Evolutionary conservation across 306 rosid genomes (phyloP).

Genomic region (Rosa lucieae): DNA sequence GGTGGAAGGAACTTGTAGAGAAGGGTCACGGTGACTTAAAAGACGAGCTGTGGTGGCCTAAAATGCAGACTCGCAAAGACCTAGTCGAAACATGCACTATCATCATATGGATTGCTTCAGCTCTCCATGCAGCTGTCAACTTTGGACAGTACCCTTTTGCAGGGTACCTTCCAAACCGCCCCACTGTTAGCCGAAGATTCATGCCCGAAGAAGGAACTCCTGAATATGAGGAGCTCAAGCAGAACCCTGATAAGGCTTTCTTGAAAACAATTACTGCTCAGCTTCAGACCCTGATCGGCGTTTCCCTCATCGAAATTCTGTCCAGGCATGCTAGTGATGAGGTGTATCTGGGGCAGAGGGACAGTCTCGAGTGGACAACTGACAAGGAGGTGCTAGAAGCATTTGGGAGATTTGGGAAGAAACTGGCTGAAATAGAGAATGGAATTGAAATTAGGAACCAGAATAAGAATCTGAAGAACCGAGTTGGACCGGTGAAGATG

Average conservation of each 20-base stretch:
- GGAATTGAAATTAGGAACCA: slow-evolving; percentile 39
- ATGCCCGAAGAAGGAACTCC: slow-evolving; percentile 55
- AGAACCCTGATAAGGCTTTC: slow-evolving; percentile 36
- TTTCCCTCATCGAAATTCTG: slow-evolving; percentile 49
- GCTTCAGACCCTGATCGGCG: slow-evolving; percentile 32
- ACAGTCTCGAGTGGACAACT: slow-evolving; percentile 53
- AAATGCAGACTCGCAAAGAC: slow-evolving; percentile 42
- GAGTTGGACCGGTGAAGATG: slow-evolving; percentile 58
- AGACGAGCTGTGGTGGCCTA: slow-evolving; percentile 47
- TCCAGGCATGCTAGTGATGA: slow-evolving; percentile 59
- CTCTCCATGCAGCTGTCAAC: slow-evolving; percentile 65
- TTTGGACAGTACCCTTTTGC: slow-evolving; percentile 62
- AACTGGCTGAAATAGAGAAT: slow-evolving; percentile 45
- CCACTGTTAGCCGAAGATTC: slow-evolving; percentile 43
- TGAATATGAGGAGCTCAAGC: slow-evolving; percentile 43
- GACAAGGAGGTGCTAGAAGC: slow-evolving; percentile 47
- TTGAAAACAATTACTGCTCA: slow-evolving; percentile 53
- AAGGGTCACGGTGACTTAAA: slow-evolving; percentile 58
- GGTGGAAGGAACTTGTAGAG: slow-evolving; percentile 49
- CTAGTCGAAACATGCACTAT: slow-evolving; percentile 41
- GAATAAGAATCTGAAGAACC: slow-evolving; percentile 46
- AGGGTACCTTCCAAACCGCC: slow-evolving; percentile 59
- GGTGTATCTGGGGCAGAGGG: slow-evolving; percentile 52
- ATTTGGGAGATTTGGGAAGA: slow-evolving; percentile 47
- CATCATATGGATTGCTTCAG: slow-evolving; percentile 61